Evolutionary conservation across 2,329 filamentous ascomycete species (phyloP), one percentile per base, ranked within the genome.

Genomic region (Pochonia chlamydosporia): DNA sequence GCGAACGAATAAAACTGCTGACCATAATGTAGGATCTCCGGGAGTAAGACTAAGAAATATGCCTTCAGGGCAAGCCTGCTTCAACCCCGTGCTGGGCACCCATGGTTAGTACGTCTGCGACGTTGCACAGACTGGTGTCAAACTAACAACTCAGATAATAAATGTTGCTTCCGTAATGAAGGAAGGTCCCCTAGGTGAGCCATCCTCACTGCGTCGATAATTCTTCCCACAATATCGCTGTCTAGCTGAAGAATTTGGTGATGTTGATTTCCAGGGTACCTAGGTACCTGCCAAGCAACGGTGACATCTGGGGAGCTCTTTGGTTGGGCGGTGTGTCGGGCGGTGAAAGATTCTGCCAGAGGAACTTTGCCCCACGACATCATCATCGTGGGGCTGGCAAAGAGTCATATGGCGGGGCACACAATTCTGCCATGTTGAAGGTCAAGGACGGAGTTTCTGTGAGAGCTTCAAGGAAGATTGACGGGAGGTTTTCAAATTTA

Each of bases 1-100:
- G 48, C 89, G 86, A 52, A 96, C 82, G 63, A 97, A 97, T 24
- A 97, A 74, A 18, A 95, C 87, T n/a, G 89, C 91, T 26, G 84
- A 85, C 92, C 92, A 97, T 42, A 90, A 71, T 14, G 82, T 82
- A 16, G 88, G 82, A 61, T 96, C 85, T 21, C 86, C 87, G 0
- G 89, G 88, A 24, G 86, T 87, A 50, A 96, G 78, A 63, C 80
- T 88, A 66, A 96, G 80, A 68, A 93, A 96, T 52, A 96, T 77
- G 45, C 93, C 92, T 48, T 89, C 82, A 2, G 91, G 91, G 63
- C 87, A 90, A 49, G 85, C 83, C 69, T 88, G 81, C 65, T 87
- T 90, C 57, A 96, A 75, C 51, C 87, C 87, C 51, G 87, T 79
- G 67, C 89, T 95, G 49, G 5, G 14, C 36, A 35, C 13, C 14